Evolutionary conservation across 129 eudicot species (phyloP).

Genomic region (Glebionis coronaria): DNA sequence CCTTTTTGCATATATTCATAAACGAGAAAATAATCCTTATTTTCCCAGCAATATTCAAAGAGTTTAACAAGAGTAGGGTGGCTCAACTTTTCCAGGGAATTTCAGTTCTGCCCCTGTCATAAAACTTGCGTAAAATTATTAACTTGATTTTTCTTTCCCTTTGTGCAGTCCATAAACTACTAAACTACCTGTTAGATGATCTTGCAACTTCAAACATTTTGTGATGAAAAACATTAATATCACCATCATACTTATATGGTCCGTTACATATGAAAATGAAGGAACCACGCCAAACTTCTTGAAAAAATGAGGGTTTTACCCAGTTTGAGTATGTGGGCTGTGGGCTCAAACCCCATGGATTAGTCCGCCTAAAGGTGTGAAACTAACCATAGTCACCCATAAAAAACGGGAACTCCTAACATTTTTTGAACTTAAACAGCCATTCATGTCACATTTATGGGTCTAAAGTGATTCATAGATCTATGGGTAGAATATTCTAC

Average conservation of each 20-base stretch:
- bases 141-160: not conserved
- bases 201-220: not conserved
- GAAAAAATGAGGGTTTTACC: too few species aligned
- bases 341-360: too few species aligned
- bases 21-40: slow-evolving; percentile 51
- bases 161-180: not conserved
- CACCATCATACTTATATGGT: not conserved
- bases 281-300: not conserved
- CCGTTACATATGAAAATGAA: not conserved
- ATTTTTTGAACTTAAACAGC: not conserved
- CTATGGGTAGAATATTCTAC: not conserved
- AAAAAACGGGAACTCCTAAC: not conserved
- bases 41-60: slow-evolving; percentile 67
- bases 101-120: slow-evolving; percentile 65
- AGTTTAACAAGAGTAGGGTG: slow-evolving; percentile 61
- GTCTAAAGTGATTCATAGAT: not conserved
- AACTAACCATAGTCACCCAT: not conserved
- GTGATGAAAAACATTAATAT: not conserved
- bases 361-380: too few species aligned
- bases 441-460: not conserved
- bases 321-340: too few species aligned
- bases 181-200: not conserved
- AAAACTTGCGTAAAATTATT: not conserved
- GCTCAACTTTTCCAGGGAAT: slow-evolving; percentile 54
- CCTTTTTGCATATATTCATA: slow-evolving; percentile 69